Base-by-base conservation (phyloP, 1,284 basidiomycete species). In the Irpex lacteus region DNA sequence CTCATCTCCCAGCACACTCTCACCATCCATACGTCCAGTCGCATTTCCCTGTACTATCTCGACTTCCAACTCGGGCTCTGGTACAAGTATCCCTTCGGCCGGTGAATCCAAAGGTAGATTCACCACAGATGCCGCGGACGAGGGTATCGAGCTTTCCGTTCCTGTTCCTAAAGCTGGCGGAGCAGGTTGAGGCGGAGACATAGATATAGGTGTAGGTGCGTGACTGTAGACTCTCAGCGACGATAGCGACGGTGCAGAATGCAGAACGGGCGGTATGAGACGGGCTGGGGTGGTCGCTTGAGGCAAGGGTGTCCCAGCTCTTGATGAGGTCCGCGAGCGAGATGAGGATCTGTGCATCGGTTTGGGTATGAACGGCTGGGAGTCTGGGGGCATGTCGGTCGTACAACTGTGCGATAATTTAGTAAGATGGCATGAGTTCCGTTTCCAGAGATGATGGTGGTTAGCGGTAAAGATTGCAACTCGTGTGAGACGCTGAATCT, bases 71-170 rank as follows among this genome's bases (percentile, higher is more conserved):
- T 90, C 88, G 56, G 80, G 80, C 69, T 90, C 89, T 67, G 86
- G 84, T 54, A 90, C 79, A 44, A 92, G 76, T 60, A 91, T 87
- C 6, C 87, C 85, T 67, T 90, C 88, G 52, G 77, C 78, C 56
- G 85, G 74, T 71, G 37, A n/a, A 21, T 63, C 62, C 11, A 63
- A 19, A 52, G 52, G 40, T 15, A 88, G 70, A 70, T 88, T 85
- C 67, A 84, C 78, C 26, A 88, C 79, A 50, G 90, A 90, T 57
- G 62, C 60, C 6, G 64, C 47, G 3, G 89, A 90, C 52, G 87
- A 82, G 34, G 54, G 26, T 56, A 56, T 56, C 32, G 87, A 86
- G 73, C 89, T 90, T 68, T 85, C 83, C 44, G 83, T 76, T 54
- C 76, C 72, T 36, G 66, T 59, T 3, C 26, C 26, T 13, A 56